Percentiles rank a stretch among this genome's conserved stretches.
These are phyloP conservation scores for Candida methanosorbosa DNA, from an alignment of 805 yeast species.

Conservation along the genomic window DNA sequence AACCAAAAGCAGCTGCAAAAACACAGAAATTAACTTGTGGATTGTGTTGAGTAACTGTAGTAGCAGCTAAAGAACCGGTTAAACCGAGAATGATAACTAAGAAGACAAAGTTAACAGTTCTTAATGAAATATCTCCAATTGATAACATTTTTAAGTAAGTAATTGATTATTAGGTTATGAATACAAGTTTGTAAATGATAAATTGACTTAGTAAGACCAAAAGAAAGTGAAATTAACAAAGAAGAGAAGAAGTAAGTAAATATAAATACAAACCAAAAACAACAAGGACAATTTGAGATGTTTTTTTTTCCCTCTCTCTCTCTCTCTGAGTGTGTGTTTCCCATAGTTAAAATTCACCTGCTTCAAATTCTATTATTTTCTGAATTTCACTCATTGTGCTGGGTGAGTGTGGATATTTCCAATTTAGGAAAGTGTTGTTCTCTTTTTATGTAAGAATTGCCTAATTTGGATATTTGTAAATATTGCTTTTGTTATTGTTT, in stretches of 20 bases:
- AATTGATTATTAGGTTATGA: not conserved
- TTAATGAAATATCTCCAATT: conserved; percentile 65
- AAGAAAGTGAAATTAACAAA: not conserved
- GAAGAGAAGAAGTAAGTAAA: not conserved
- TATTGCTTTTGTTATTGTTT: too few species aligned
- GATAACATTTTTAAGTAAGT: conserved; percentile 35
- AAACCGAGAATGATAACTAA: conserved; percentile 77
- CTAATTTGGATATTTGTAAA: too few species aligned
- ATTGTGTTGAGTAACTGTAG: conserved; percentile 38
- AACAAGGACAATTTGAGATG: not conserved
- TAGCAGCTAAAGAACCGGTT: conserved; percentile 79
- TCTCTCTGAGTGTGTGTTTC: too few species aligned
- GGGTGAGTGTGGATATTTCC: too few species aligned
- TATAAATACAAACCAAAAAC: not conserved
- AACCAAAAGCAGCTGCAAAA: conserved; percentile 81
- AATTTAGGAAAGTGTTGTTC: too few species aligned
- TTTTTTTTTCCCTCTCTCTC: too few species aligned
- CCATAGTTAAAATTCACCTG: too few species aligned
- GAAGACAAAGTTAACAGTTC: conserved; percentile 68
- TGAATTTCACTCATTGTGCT: too few species aligned
- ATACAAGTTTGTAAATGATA: conserved; percentile 1
- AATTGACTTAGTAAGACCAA: conserved; percentile 1
- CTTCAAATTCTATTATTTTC: too few species aligned
- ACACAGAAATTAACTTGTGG: conserved; percentile 87
- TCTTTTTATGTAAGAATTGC: too few species aligned